phyloP scores from a whole-genome alignment of 1,139 yeast species.

The Magnusiomyces suaveolens region DNA sequence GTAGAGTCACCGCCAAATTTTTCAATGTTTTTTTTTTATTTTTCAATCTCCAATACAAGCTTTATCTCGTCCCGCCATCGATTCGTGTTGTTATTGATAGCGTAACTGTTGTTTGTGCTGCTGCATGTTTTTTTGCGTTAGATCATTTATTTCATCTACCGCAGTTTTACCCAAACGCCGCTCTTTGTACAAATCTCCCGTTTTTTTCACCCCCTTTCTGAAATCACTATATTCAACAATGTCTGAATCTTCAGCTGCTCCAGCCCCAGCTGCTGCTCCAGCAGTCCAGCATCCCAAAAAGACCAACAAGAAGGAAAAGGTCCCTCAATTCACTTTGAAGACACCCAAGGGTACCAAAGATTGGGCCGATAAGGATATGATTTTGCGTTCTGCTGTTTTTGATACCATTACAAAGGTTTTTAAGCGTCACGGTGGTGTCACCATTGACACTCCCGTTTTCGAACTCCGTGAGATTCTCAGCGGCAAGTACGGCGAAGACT shows the following conservation, averaged over 20 bases:
- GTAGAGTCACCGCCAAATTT: slow-evolving; percentile 1
- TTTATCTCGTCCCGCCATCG: not conserved
- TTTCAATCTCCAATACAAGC: not conserved
- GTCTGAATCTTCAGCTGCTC: slow-evolving; percentile 8
- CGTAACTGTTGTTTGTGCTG: not conserved
- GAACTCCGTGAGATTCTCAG: slow-evolving; percentile 90
- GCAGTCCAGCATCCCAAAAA: slow-evolving; percentile 10
- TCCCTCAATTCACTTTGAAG: slow-evolving; percentile 56
- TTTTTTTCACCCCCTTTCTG: not conserved
- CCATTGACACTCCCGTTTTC: slow-evolving; percentile 95
- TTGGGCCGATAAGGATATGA: slow-evolving; percentile 98
- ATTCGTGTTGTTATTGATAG: not conserved
- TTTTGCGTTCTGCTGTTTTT: slow-evolving; percentile 80
- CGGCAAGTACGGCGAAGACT: slow-evolving; percentile 97
- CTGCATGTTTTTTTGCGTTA: not conserved
- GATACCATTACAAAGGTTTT: slow-evolving; percentile 33
- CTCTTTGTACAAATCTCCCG: not conserved
- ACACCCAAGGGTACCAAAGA: slow-evolving; percentile 94
- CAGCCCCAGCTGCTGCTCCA: slow-evolving; percentile 7
- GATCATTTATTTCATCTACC: not conserved
- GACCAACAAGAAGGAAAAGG: slow-evolving; percentile 16
- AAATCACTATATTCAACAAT: not conserved
- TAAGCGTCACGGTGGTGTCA: slow-evolving; percentile 93
- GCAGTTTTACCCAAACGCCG: not conserved
- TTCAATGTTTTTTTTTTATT: not conserved